phyloP scores from a whole-genome alignment of 768 basidiomycete species.

The Psilocybe sp. region DNA sequence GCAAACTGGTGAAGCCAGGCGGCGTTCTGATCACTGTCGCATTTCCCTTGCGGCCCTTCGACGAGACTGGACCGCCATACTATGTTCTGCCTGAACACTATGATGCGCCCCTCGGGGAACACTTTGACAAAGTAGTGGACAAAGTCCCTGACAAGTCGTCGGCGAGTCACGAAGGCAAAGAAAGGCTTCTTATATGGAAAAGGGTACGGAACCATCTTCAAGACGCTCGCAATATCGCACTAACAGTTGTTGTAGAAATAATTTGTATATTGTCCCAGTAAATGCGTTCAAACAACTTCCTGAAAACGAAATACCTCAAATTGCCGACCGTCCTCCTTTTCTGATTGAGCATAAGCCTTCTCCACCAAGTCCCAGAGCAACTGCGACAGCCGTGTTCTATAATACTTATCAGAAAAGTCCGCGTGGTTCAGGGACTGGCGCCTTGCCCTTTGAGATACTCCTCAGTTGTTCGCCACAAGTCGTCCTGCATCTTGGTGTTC shows the following conservation, averaged over 20 bases:
- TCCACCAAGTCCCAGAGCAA: no score
- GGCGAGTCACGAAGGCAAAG: constrained; percentile 41
- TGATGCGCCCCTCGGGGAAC: constrained; percentile 40
- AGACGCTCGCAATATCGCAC: no score
- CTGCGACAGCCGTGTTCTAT: no score
- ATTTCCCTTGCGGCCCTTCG: constrained; percentile 48
- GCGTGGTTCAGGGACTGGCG: not conserved
- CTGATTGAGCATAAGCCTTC: no score
- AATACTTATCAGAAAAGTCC: no score
- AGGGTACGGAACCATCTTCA: constrained; percentile 14
- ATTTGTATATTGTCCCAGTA: no score
- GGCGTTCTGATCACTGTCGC: constrained; percentile 61
- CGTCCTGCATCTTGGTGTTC: constrained; percentile 28
- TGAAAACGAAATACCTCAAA: no score
- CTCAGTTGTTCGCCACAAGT: constrained; percentile 34
- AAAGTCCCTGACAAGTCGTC: constrained; percentile 43
- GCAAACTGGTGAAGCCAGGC: constrained; percentile 53
- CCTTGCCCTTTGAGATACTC: constrained; percentile 3
- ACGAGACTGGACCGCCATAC: constrained; percentile 58
- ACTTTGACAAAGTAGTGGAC: constrained; percentile 55
- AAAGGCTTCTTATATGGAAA: constrained; percentile 56
- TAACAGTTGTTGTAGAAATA: no score
- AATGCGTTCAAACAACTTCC: no score
- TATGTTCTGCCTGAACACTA: constrained; percentile 59
- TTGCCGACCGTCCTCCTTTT: no score